Conservation (phyloP, 495 filamentous ascomycete genomes). For the Penicillium macrosclerotiorum region DNA sequence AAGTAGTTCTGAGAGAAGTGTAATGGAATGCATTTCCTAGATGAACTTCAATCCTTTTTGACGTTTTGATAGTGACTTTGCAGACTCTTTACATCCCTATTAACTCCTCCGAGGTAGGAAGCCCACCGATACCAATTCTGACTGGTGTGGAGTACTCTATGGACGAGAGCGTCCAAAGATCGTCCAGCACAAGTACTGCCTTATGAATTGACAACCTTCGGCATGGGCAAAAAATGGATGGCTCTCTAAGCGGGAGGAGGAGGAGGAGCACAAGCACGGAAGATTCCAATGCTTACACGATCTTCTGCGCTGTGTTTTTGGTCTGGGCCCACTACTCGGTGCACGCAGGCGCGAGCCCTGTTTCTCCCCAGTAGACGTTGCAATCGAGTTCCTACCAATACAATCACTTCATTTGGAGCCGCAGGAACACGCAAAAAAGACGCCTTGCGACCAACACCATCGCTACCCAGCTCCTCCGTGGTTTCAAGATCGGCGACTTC, state of each 20-base stretch:
- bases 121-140: not conserved
- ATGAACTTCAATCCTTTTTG: not conserved
- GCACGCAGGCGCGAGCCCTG: slow-evolving; percentile 14
- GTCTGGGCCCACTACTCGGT: slow-evolving; percentile 4
- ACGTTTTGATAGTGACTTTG: not conserved
- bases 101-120: not conserved
- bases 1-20: not conserved
- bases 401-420: slow-evolving; percentile 9
- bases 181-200: not conserved
- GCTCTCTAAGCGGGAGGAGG: not conserved
- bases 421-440: slow-evolving; percentile 10
- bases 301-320: not conserved
- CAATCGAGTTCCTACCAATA: slow-evolving; percentile 11
- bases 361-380: slow-evolving; percentile 12
- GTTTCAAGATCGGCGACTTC: slow-evolving; percentile 9
- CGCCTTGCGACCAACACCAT: slow-evolving; percentile 9
- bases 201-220: not conserved
- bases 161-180: no score
- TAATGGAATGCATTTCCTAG: slow-evolving; percentile 1
- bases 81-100: not conserved
- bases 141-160: not conserved
- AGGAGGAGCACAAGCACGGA: slow-evolving; percentile 5
- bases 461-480: slow-evolving; percentile 10
- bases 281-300: slow-evolving; percentile 12
- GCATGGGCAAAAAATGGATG: not conserved